These are phyloP conservation scores for Bidens hawaiensis DNA, from an alignment of 140 eudicot species.

Conservation along the genomic window DNA sequence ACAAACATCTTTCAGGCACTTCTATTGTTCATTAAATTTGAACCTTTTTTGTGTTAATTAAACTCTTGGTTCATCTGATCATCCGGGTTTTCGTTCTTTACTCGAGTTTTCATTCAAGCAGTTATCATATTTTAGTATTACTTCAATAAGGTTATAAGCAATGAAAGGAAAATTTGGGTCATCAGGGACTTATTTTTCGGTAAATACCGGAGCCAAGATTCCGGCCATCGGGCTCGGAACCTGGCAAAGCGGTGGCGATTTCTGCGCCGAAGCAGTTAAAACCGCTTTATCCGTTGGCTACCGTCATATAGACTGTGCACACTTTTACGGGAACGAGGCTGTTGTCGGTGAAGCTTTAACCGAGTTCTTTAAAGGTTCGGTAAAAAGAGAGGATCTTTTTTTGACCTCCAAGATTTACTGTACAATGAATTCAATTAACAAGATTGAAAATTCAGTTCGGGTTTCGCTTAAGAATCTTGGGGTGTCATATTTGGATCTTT, in stretches of 20 bases:
- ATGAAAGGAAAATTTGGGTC: constrained; percentile 54
- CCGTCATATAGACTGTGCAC: constrained; percentile 60
- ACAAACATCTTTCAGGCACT: no score
- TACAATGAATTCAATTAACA: constrained; percentile 55
- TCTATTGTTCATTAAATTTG: no score
- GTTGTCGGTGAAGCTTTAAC: constrained; percentile 56
- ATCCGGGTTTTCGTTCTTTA: constrained; percentile 20
- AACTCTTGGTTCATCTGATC: constrained; percentile 9
- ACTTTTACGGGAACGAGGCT: constrained; percentile 52
- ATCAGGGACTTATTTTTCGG: constrained; percentile 39
- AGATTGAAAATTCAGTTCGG: constrained; percentile 53
- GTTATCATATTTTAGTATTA: neutral
- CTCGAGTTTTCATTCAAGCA: neutral
- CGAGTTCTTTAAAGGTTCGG: constrained; percentile 40
- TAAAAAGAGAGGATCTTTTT: constrained; percentile 53
- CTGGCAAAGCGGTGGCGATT: constrained; percentile 61
- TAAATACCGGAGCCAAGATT: constrained; percentile 53
- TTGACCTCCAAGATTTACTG: constrained; percentile 51
- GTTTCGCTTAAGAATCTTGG: constrained; percentile 61
- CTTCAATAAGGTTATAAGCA: neutral
- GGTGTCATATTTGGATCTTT: constrained; percentile 52
- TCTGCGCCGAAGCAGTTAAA: constrained; percentile 54
- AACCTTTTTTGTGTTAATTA: neutral
- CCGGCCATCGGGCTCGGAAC: constrained; percentile 59
- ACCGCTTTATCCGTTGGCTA: constrained; percentile 53